phyloP scores from a whole-genome alignment of 371 early-diverging fungal genomes.

The Sporodiniella umbellata region DNA sequence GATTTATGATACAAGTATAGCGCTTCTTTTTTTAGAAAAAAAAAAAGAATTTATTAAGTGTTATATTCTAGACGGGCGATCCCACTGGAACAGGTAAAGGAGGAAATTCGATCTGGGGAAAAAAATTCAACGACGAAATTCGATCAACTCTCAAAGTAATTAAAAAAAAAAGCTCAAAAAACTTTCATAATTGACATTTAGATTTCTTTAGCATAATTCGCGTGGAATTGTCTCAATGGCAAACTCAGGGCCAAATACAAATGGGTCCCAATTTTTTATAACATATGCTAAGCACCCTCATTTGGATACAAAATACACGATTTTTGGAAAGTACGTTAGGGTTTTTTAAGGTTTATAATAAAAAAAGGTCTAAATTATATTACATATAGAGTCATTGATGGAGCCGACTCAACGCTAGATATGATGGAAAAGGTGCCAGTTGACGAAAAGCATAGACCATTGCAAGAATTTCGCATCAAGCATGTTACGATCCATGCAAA shows the following conservation, averaged over 20 bases:
- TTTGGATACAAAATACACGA: slow-evolving; percentile 89
- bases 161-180: background rate
- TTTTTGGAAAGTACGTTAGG: slow-evolving; percentile 82
- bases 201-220: slow-evolving; percentile 66
- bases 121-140: slow-evolving; percentile 87
- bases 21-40: too few relatives aligned
- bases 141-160: slow-evolving; percentile 73
- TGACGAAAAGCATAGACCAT: slow-evolving; percentile 80
- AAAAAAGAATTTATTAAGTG: too few relatives aligned
- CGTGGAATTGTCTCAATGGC: slow-evolving; percentile 94
- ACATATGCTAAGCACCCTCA: slow-evolving; percentile 81
- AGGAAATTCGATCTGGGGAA: slow-evolving; percentile 85
- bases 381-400: slow-evolving; percentile 78
- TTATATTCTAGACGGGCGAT: slow-evolving; percentile 74
- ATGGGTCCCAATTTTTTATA: slow-evolving; percentile 93
- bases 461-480: slow-evolving; percentile 76
- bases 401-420: slow-evolving; percentile 80
- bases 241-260: slow-evolving; percentile 88
- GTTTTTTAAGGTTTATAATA: background rate
- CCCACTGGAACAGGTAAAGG: slow-evolving; percentile 89
- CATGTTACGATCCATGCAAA: slow-evolving; percentile 94
- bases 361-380: background rate
- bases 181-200: background rate
- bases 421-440: slow-evolving; percentile 86
- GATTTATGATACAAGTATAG: slow-evolving; percentile 90